Conservation (phyloP, 192 early-diverging fungal species). For the Coemansia sp. region DNA sequence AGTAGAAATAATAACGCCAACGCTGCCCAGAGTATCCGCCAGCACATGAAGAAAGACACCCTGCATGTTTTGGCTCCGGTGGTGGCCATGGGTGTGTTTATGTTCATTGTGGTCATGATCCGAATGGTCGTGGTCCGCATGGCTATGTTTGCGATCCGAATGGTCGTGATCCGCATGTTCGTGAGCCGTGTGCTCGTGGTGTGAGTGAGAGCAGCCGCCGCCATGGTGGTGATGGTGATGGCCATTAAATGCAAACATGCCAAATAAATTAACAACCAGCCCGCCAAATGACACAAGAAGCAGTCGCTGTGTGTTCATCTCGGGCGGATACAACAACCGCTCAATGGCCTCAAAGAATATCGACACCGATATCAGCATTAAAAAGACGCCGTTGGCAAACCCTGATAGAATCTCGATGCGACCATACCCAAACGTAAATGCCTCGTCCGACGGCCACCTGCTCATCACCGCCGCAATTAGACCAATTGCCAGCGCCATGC, state of each 20-base stretch:
- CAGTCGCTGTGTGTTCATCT: constrained; percentile 82
- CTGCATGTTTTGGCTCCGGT: constrained; percentile 82
- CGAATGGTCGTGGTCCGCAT: constrained; percentile 54
- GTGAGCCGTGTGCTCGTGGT: constrained; percentile 26
- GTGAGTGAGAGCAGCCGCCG: constrained; percentile 7
- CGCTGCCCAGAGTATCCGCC: constrained; percentile 92
- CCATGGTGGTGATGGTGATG: constrained; percentile 69
- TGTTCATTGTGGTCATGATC: constrained; percentile 62
- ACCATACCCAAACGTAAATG: constrained; percentile 73
- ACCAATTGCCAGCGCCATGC: constrained; percentile 83
- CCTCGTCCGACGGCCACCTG: constrained; percentile 83
- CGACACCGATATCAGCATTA: constrained; percentile 82
- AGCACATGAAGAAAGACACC: constrained; percentile 94
- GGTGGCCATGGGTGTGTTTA: constrained; percentile 49
- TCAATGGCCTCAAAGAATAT: constrained; percentile 92
- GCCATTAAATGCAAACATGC: constrained; percentile 86
- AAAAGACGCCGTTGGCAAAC: constrained; percentile 89
- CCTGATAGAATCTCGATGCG: constrained; percentile 91
- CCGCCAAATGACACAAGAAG: constrained; percentile 88
- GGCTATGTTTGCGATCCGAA: constrained; percentile 52
- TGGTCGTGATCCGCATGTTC: constrained; percentile 57
- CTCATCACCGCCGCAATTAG: constrained; percentile 85
- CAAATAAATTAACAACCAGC: constrained; percentile 88
- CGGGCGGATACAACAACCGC: constrained; percentile 79
- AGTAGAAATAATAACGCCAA: constrained; percentile 94